phyloP scores from a whole-genome alignment of 1,284 basidiomycete species.

The Ganoderma sinense region DNA sequence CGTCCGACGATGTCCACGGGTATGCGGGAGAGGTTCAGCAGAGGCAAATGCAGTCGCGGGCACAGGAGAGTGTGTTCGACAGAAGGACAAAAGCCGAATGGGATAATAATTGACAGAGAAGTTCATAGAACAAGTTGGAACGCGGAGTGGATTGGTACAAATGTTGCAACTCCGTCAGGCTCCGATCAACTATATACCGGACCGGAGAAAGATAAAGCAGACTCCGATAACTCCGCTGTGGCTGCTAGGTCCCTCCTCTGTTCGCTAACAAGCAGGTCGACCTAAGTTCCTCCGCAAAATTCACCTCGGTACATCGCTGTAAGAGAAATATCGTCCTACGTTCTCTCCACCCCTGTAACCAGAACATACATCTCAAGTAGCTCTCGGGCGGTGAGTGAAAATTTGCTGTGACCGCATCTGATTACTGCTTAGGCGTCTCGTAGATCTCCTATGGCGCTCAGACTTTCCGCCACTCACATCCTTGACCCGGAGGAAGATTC shows the following conservation, averaged over 20 bases:
- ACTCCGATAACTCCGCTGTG: neutral
- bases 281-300: neutral
- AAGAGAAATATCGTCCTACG: neutral
- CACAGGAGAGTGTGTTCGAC: neutral
- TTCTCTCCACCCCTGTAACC: neutral
- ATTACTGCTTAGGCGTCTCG: neutral
- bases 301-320: neutral
- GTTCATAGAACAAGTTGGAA: neutral
- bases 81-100: too few species aligned
- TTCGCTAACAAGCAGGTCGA: neutral
- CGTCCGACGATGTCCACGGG: neutral
- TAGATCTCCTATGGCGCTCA: constrained; percentile 24
- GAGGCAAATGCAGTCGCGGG: neutral
- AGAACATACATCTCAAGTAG: neutral
- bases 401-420: neutral
- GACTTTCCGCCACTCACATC: constrained; percentile 20
- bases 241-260: neutral
- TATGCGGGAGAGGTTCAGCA: neutral
- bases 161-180: neutral
- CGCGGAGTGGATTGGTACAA: neutral
- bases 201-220: too few species aligned
- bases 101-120: neutral
- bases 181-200: neutral
- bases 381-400: neutral
- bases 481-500: neutral